Conservation (phyloP, 139 green algal genomes). For the Chlorella ohadii region DNA sequence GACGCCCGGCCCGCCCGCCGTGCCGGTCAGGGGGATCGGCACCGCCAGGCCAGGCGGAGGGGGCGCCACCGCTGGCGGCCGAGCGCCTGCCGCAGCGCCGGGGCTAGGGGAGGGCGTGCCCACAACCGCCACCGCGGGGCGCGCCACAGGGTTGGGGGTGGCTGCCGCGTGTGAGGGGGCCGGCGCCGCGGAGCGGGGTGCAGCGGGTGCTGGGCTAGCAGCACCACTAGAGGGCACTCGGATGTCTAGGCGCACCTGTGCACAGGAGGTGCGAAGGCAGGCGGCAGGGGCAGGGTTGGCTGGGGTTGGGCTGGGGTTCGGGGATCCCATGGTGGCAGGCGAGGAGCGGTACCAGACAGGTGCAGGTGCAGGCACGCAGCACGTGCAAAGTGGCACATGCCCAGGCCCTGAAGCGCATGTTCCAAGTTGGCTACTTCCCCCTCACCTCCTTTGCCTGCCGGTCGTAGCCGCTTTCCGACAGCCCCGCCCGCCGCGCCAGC, state of each 20-base stretch:
- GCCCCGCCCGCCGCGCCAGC: not conserved
- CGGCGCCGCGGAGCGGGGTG: not conserved
- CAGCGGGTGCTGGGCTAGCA: not conserved
- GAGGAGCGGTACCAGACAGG: no score
- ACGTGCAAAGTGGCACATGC: no score
- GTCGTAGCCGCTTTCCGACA: slow-evolving; percentile 7
- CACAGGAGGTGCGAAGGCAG: not conserved
- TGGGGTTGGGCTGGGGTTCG: no score
- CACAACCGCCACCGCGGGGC: not conserved
- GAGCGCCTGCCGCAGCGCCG: not conserved
- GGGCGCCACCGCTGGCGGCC: not conserved
- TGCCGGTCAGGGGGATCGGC: not conserved
- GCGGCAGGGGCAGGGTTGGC: not conserved
- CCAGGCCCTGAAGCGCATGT: no score
- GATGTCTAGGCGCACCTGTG: slow-evolving; percentile 3
- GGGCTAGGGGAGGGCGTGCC: not conserved
- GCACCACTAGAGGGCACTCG: not conserved
- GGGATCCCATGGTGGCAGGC: no score
- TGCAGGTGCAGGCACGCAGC: no score
- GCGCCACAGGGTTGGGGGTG: no score
- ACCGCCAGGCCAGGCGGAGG: not conserved
- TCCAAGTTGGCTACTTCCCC: not conserved
- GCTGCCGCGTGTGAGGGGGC: not conserved
- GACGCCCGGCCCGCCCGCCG: not conserved
- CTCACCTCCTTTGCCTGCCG: slow-evolving; percentile 7